Conservation (phyloP, 176 grass and related monocot species). For the Juncus inflexus region DNA sequence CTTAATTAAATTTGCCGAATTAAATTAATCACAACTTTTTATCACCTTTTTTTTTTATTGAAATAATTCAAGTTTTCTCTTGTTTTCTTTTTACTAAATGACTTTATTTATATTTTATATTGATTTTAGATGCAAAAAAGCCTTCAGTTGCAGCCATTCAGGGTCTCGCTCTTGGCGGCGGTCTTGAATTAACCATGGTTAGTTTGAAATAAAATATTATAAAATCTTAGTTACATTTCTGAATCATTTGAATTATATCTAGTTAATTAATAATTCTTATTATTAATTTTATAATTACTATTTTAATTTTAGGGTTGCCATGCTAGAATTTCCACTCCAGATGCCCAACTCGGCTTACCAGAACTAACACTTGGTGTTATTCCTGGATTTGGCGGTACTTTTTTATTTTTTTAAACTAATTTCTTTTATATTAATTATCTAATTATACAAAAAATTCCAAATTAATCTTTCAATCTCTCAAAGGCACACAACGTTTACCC, state of each 20-base stretch:
- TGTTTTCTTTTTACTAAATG: neutral
- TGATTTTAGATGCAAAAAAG: slow-evolving; percentile 58
- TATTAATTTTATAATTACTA: slow-evolving; percentile 1
- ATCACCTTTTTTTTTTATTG: neutral
- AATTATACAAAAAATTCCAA: neutral
- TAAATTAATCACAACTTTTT: slow-evolving; percentile 13
- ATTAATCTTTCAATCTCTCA: slow-evolving; percentile 8
- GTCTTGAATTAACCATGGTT: slow-evolving; percentile 89
- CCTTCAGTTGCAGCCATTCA: slow-evolving; percentile 94
- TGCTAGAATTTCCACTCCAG: slow-evolving; percentile 91
- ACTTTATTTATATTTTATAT: slow-evolving; percentile 19
- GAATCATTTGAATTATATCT: slow-evolving; percentile 6
- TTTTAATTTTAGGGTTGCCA: slow-evolving; percentile 63
- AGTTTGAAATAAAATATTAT: too few species aligned
- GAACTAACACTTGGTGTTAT: slow-evolving; percentile 91
- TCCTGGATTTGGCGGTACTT: slow-evolving; percentile 92
- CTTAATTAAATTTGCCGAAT: slow-evolving; percentile 11
- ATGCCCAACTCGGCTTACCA: slow-evolving; percentile 94
- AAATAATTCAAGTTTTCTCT: neutral
- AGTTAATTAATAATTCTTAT: neutral
- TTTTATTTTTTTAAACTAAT: slow-evolving; percentile 7
- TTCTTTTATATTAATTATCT: neutral
- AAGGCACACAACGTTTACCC: slow-evolving; percentile 90
- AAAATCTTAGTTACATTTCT: slow-evolving; percentile 3
- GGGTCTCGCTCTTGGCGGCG: slow-evolving; percentile 94